Evolutionary conservation across 257 asterid genomes (phyloP).

Genomic region (Fraxinus cuspidata): DNA sequence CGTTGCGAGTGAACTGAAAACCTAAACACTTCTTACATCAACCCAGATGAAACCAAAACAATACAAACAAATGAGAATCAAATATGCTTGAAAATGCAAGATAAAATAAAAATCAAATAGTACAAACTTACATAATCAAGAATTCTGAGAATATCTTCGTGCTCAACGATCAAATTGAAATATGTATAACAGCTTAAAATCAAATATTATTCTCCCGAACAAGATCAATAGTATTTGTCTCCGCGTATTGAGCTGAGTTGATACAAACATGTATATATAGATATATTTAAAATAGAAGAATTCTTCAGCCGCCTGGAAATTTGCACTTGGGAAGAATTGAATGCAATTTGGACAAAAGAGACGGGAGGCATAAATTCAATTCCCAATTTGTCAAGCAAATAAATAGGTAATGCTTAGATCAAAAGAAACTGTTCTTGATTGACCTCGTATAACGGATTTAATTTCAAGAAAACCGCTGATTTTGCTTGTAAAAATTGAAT

Average conservation of each 20-base stretch:
- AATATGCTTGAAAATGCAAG: slow-evolving; percentile 20
- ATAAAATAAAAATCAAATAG: slow-evolving; percentile 15
- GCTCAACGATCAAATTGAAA: slow-evolving; percentile 36
- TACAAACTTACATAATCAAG: slow-evolving; percentile 46
- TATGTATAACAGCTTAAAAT: slow-evolving; percentile 36
- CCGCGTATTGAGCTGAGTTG: not conserved
- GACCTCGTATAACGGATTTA: not conserved
- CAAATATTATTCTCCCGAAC: slow-evolving; percentile 31
- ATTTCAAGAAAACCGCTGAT: not conserved
- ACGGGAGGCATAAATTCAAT: slow-evolving; percentile 21
- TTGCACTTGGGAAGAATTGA: slow-evolving; percentile 23
- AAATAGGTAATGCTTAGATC: slow-evolving; percentile 28
- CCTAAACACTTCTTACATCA: slow-evolving; percentile 34
- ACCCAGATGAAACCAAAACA: slow-evolving; percentile 26
- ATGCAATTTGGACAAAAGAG: not conserved
- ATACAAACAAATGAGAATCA: slow-evolving; percentile 12
- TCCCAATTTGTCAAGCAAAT: slow-evolving; percentile 23
- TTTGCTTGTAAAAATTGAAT: slow-evolving; percentile 5
- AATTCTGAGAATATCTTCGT: slow-evolving; percentile 25
- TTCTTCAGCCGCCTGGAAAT: slow-evolving; percentile 24
- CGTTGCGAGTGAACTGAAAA: slow-evolving; percentile 30
- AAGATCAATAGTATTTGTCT: slow-evolving; percentile 23
- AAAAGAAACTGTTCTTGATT: slow-evolving; percentile 5
- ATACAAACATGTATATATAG: not conserved
- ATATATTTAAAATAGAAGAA: not conserved